phyloP scores from a whole-genome alignment of 768 basidiomycete species.

The Rhizopogon vulgaris region DNA sequence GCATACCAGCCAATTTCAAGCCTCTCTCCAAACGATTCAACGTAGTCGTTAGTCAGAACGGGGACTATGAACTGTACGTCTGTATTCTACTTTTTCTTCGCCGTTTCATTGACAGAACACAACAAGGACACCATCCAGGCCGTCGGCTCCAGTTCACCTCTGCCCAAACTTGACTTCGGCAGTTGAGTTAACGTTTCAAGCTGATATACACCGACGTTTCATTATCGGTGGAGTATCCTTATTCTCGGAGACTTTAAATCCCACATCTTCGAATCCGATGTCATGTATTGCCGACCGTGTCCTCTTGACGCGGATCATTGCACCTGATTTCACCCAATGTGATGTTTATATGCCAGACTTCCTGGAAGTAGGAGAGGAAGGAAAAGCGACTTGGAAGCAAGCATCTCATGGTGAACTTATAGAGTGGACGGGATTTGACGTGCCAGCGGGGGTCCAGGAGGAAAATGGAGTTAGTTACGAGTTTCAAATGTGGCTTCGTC shows the following conservation, averaged over 20 bases:
- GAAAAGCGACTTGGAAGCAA: slow-evolving; percentile 43
- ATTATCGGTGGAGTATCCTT: slow-evolving; percentile 90
- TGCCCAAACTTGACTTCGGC: slow-evolving; percentile 15
- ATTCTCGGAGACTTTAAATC: slow-evolving; percentile 60
- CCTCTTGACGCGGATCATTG: slow-evolving; percentile 78
- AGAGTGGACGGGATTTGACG: slow-evolving; percentile 71
- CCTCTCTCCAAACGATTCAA: slow-evolving; percentile 76
- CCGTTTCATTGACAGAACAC: slow-evolving; percentile 5
- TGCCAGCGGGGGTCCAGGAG: slow-evolving; percentile 67
- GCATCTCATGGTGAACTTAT: slow-evolving; percentile 58
- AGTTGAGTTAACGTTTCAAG: slow-evolving; percentile 8
- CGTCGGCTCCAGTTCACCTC: slow-evolving; percentile 25
- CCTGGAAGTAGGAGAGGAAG: slow-evolving; percentile 21
- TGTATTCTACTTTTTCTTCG: background rate
- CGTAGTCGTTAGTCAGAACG: slow-evolving; percentile 64
- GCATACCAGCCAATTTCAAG: slow-evolving; percentile 79
- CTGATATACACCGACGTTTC: slow-evolving; percentile 54
- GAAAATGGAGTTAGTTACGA: slow-evolving; percentile 84
- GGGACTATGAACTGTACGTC: slow-evolving; percentile 56
- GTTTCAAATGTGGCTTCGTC: slow-evolving; percentile 91
- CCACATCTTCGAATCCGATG: slow-evolving; percentile 22
- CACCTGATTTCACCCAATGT: slow-evolving; percentile 73
- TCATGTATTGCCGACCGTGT: slow-evolving; percentile 64
- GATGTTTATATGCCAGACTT: slow-evolving; percentile 87
- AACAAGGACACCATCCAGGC: slow-evolving; percentile 7